Conservation (phyloP, 805 yeast genomes). For the Lachancea kluyveri region DNA sequence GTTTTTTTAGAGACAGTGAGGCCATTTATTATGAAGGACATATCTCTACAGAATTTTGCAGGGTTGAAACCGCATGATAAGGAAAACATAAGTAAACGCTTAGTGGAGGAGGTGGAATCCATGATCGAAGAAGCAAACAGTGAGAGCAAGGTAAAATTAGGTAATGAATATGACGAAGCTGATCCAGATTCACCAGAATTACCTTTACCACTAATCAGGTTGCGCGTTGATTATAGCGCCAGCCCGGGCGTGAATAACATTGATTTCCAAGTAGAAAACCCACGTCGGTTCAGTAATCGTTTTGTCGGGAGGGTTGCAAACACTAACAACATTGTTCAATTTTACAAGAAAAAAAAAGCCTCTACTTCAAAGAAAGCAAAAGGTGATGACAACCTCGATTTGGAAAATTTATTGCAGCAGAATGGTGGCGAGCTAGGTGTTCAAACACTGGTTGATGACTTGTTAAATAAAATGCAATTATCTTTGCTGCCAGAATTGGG, state of each 20-base stretch:
- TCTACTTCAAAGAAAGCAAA: conserved; percentile 9
- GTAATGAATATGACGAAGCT: conserved; percentile 15
- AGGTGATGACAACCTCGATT: conserved; percentile 10
- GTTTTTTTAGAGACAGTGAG: conserved; percentile 53
- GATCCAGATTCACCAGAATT: conserved; percentile 17
- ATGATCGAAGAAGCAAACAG: conserved; percentile 55
- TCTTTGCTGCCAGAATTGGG: conserved; percentile 71
- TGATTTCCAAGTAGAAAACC: conserved; percentile 87
- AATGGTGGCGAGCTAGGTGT: conserved; percentile 43
- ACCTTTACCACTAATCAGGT: conserved; percentile 66
- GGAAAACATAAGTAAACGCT: conserved; percentile 51
- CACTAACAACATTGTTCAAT: conserved; percentile 75
- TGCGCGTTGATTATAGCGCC: conserved; percentile 84
- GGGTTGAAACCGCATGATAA: conserved; percentile 58
- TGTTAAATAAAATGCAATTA: conserved; percentile 56
- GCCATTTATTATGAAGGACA: conserved; percentile 72
- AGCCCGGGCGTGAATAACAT: conserved; percentile 17
- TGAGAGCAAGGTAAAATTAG: conserved; percentile 39
- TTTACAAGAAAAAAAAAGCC: conserved; percentile 44
- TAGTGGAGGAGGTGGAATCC: conserved; percentile 58
- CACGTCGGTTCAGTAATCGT: conserved; percentile 79
- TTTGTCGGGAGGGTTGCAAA: conserved; percentile 92
- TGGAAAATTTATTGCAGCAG: conserved; percentile 12
- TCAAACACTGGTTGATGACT: conserved; percentile 56
- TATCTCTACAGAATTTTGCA: conserved; percentile 45